Evolutionary conservation across 208 protist genomes (phyloP), one percentile per base, ranked within the genome.

Genomic region (Trypanosoma scelopori): DNA sequence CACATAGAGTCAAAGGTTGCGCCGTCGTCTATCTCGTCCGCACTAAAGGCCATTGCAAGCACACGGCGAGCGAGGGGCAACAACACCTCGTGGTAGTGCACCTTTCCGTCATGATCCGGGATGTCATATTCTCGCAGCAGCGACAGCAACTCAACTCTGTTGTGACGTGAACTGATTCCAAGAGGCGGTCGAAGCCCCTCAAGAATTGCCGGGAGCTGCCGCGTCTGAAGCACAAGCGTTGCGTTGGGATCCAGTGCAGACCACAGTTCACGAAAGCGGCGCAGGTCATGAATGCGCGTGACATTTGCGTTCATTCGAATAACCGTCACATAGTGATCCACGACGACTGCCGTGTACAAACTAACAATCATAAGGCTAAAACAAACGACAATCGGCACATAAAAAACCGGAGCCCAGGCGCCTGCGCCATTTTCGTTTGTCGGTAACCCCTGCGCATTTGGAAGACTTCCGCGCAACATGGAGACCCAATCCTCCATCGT

Each of bases 31-130:
- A 85, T 70, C 27, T 77, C 79, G 23, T 75, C 74, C 65, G 85
- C 81, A 56, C 78, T 68, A 67, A 92, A 87, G 16, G 82, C 81
- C 72, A 93, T 92, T 27, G 85, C 83, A 62, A 93, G 85, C 28
- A 91, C 84, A 42, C 90, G 87, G 12, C 88, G 81, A 20, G 89
- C 90, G 12, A 97, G 69, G 22, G 92, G 85, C 48, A 91, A 62
- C 12, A 95, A 74, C 16, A 94, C 89, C 30, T 94, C 92, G 69
- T 93, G 73, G 79, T 95, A 97, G 70, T 92, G 81, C 27, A 97
- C 83, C 46, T 73, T 69, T 15, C 92, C 89, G 35, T 79, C 60
- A 69, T 91, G 84, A 30, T 90, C 80, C 22, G 92, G 86, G 43
- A 97, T 94, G 57, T 89, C 73, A 77, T 97, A 97, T 77, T 91